Conservation (phyloP, 2,329 filamentous ascomycete species). For the Zymoseptoria crescenta region DNA sequence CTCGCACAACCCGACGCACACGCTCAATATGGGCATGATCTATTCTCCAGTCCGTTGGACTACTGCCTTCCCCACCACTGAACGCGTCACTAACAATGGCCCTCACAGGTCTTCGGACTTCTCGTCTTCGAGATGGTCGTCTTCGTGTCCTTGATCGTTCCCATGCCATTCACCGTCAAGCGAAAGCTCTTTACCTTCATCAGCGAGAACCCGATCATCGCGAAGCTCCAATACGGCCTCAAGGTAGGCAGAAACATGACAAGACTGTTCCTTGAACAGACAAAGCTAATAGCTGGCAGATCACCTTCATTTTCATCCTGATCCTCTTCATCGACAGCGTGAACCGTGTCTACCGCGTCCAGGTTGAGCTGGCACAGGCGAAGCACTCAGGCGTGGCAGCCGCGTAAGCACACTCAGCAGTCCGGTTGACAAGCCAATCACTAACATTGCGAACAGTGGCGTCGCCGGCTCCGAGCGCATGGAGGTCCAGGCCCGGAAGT, state of each 20-base stretch:
- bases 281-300: conserved; percentile 40
- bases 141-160: conserved; percentile 73
- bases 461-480: conserved; percentile 83
- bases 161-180: conserved; percentile 78
- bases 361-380: conserved; percentile 72
- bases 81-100: conserved; percentile 14
- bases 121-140: conserved; percentile 76
- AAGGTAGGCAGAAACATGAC: conserved; percentile 51
- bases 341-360: conserved; percentile 91
- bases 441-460: conserved; percentile 40
- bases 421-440: not conserved
- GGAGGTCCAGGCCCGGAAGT: conserved; percentile 98
- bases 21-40: conserved; percentile 29
- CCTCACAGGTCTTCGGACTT: conserved; percentile 66
- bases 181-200: conserved; percentile 93
- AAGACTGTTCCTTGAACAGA: not conserved
- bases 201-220: conserved; percentile 75
- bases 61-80: not conserved
- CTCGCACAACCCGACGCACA: not conserved
- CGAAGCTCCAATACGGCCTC: conserved; percentile 92
- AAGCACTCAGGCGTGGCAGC: conserved; percentile 48
- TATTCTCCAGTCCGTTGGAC: conserved; percentile 29
- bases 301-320: conserved; percentile 97
- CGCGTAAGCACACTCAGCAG: conserved; percentile 36
- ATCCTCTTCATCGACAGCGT: conserved; percentile 98